Percentiles rank a stretch among this genome's conserved stretches.
Conservation (phyloP, 2,329 filamentous ascomycete species). For the Cladobotryum mycophilum region DNA sequence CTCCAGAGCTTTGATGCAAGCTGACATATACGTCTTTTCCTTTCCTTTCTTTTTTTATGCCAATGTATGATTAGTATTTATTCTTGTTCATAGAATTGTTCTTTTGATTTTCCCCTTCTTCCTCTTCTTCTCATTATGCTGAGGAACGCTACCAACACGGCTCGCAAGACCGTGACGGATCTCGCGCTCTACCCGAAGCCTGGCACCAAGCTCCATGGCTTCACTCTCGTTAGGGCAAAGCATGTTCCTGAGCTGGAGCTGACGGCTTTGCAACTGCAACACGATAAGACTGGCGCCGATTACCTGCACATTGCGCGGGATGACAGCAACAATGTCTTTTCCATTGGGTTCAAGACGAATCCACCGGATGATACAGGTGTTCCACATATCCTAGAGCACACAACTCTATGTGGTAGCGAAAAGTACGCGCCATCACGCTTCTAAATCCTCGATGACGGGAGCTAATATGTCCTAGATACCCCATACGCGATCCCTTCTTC, state of each 20-base stretch:
- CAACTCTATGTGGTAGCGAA: conserved; percentile 88
- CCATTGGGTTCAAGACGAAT: conserved; percentile 98
- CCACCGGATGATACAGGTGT: conserved; percentile 93
- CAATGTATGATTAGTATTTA: conserved; percentile 7
- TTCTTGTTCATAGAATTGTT: background rate
- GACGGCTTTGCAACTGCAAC: conserved; percentile 81
- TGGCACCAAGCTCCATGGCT: conserved; percentile 86
- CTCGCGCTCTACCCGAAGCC: conserved; percentile 68
- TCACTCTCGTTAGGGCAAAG: conserved; percentile 82
- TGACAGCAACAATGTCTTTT: conserved; percentile 98
- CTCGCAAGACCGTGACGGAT: conserved; percentile 64
- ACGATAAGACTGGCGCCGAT: conserved; percentile 92
- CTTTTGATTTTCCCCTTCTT: background rate
- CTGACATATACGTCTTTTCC: background rate
- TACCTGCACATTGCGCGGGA: conserved; percentile 93
- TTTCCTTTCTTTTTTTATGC: background rate
- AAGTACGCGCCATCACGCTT: conserved; percentile 51
- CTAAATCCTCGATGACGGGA: conserved; percentile 8
- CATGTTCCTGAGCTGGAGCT: conserved; percentile 91
- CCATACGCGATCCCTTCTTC: conserved; percentile 98
- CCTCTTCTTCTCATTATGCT: conserved; percentile 35
- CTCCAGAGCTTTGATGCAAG: too few species aligned
- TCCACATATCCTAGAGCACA: conserved; percentile 96
- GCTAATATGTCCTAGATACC: conserved; percentile 58
- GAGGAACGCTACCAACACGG: conserved; percentile 45